These are phyloP conservation scores for Gonapodya prolifera DNA, from an alignment of 192 early-diverging fungal species.

Conservation along the genomic window DNA sequence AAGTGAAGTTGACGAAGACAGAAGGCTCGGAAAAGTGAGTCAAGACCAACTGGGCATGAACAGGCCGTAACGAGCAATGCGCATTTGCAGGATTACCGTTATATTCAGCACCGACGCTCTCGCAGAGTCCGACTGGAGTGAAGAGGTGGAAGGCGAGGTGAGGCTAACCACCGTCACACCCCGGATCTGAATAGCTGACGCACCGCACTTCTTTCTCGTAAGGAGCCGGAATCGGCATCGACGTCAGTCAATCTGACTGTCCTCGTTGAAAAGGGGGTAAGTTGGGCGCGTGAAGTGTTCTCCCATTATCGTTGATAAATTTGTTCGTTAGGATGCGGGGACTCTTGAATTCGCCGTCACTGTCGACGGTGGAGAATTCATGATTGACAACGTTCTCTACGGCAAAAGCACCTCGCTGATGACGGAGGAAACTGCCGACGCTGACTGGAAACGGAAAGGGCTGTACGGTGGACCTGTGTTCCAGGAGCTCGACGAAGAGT, in stretches of 20 bases:
- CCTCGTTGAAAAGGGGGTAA: constrained; percentile 59
- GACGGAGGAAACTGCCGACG: constrained; percentile 50
- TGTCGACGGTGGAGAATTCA: constrained; percentile 70
- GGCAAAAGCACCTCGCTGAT: constrained; percentile 51
- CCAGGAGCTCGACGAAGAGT: constrained; percentile 71
- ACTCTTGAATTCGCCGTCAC: constrained; percentile 70
- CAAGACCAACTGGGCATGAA: neutral
- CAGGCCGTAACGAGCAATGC: neutral
- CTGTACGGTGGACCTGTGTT: constrained; percentile 86
- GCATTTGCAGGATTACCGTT: constrained; percentile 53
- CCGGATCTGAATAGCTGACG: neutral
- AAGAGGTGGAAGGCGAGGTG: constrained; percentile 48
- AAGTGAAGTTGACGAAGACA: constrained; percentile 65
- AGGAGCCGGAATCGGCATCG: constrained; percentile 29
- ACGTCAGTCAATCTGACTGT: constrained; percentile 71
- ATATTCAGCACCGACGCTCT: constrained; percentile 78
- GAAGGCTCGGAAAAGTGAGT: constrained; percentile 83
- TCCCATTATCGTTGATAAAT: neutral
- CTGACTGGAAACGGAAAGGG: constrained; percentile 78
- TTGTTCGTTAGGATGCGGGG: constrained; percentile 27
- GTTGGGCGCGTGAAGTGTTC: neutral
- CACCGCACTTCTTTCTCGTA: constrained; percentile 1
- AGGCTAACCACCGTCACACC: constrained; percentile 5
- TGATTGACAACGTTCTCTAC: constrained; percentile 71
- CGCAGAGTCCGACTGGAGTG: constrained; percentile 54